Conservation (phyloP, 2,329 filamentous ascomycete species). For the Byssothecium circinans region DNA sequence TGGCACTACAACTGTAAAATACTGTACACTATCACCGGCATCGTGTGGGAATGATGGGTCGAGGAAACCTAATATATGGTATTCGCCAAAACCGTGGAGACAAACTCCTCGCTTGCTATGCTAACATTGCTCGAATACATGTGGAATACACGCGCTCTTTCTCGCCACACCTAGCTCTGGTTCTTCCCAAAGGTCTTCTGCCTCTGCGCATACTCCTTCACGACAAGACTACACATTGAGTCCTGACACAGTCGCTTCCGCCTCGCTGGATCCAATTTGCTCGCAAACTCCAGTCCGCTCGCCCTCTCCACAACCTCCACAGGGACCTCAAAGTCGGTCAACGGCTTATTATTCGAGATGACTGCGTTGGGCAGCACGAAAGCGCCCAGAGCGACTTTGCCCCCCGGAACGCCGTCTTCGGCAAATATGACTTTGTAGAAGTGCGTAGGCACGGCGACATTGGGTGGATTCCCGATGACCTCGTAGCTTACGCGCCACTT, state of each 20-base stretch:
- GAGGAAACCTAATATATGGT: conserved; percentile 1
- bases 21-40: conserved; percentile 17
- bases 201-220: conserved; percentile 73
- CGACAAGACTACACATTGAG: conserved; percentile 77
- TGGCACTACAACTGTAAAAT: conserved; percentile 22
- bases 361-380: conserved; percentile 92
- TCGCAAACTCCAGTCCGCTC: conserved; percentile 87
- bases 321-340: conserved; percentile 92
- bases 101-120: conserved; percentile 12
- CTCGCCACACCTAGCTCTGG: conserved; percentile 7
- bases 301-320: conserved; percentile 90
- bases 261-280: conserved; percentile 71
- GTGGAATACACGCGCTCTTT: conserved; percentile 3
- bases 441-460: conserved; percentile 93
- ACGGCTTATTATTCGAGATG: conserved; percentile 84
- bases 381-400: conserved; percentile 77
- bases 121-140: conserved; percentile 15
- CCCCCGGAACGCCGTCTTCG: conserved; percentile 72
- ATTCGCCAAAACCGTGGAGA: background rate
- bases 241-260: conserved; percentile 83
- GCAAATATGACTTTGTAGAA: conserved; percentile 99
- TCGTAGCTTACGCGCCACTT: conserved; percentile 98
- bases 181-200: conserved; percentile 52
- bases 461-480: conserved; percentile 90
- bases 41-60: background rate